Evolutionary conservation across 805 yeast species (phyloP), one percentile per base, ranked within the genome.

Genomic region (Hanseniaspora lindneri): DNA sequence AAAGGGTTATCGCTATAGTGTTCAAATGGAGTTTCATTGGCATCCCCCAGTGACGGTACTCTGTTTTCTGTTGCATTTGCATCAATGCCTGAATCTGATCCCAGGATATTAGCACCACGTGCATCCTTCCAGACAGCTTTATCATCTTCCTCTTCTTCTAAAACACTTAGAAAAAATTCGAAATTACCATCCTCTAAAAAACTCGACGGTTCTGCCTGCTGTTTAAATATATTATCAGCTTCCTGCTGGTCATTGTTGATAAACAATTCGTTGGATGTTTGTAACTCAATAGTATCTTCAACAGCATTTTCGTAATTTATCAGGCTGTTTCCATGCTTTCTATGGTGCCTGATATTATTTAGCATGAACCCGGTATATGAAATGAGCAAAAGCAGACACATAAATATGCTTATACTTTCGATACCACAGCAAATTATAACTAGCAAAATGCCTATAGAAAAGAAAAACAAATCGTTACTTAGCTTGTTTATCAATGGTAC

Each of bases 401-500:
- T 56, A 14, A 57, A 44, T 10, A 60, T 50, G 1, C 63, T 58
- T 1, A 64, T 57, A 41, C 43, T 44, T 39, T 60, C 55, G 9
- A 39, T 41, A 13, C 56, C 23, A 16, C 61, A 54, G 24, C 63
- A 49, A 44, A 61, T 57, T 19, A 54, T 49, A 52, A 64, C 52
- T 17, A 60, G 25, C 9, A 47, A 36, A 40, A 61, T 56, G 4
- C 65, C 61, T 1, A 56, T 33, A 1, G 54, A 29, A 2, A 58
- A 55, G 46, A 62, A 61, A 2, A 51, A 37, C 33, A 64, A 48
- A 46, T 64, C 67, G 40, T 54, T 55, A 13, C 56, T 35, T 2
- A 64, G 48, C 11, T 39, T 39, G n/a, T 47, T 47, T 10, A 34
- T 6, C 14, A 40, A 47, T 6, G 44, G 44, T 3, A 27, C 21